Evolutionary conservation across 352 stramenopile species (phyloP).

Genomic region (Bremia lactucae): DNA sequence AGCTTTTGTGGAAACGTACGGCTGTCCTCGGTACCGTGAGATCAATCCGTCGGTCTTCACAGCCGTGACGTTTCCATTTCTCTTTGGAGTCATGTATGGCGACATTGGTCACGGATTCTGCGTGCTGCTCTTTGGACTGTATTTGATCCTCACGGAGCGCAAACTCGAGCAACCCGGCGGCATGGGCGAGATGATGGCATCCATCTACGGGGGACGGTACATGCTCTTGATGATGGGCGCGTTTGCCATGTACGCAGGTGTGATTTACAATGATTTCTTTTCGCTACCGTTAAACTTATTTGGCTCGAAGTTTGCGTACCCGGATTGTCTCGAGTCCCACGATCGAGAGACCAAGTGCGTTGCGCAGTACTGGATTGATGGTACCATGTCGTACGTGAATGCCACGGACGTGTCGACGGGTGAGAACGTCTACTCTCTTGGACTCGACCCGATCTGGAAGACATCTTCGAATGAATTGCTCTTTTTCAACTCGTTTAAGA

Average conservation of each 20-base stretch:
- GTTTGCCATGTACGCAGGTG: slow-evolving; percentile 95
- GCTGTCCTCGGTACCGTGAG: slow-evolving; percentile 96
- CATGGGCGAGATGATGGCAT: slow-evolving; percentile 87
- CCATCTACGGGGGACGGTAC: slow-evolving; percentile 91
- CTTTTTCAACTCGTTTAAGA: slow-evolving; percentile 99
- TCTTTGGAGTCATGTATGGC: slow-evolving; percentile 99
- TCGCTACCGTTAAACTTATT: slow-evolving; percentile 96
- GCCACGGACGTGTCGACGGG: slow-evolving; percentile 64
- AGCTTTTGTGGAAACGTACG: slow-evolving; percentile 98
- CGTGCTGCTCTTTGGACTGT: slow-evolving; percentile 90
- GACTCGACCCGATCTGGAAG: slow-evolving; percentile 97
- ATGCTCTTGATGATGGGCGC: slow-evolving; percentile 99
- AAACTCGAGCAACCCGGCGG: slow-evolving; percentile 55
- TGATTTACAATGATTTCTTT: slow-evolving; percentile 99
- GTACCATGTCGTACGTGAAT: slow-evolving; percentile 61
- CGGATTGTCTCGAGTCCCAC: slow-evolving; percentile 56
- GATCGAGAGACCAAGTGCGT: slow-evolving; percentile 47
- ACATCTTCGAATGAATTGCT: slow-evolving; percentile 95
- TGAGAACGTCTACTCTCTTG: slow-evolving; percentile 93
- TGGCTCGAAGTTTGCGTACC: slow-evolving; percentile 89
- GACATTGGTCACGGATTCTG: slow-evolving; percentile 97
- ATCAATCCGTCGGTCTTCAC: slow-evolving; percentile 98
- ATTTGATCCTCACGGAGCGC: slow-evolving; percentile 92
- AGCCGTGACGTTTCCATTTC: slow-evolving; percentile 98
- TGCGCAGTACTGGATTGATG: slow-evolving; percentile 66